A percentile compares a stretch with the other conserved stretches of the same genome.
These are phyloP conservation scores for Gaeumannomyces tritici DNA, from an alignment of 2,329 filamentous ascomycete genomes.

Conservation along the genomic window DNA sequence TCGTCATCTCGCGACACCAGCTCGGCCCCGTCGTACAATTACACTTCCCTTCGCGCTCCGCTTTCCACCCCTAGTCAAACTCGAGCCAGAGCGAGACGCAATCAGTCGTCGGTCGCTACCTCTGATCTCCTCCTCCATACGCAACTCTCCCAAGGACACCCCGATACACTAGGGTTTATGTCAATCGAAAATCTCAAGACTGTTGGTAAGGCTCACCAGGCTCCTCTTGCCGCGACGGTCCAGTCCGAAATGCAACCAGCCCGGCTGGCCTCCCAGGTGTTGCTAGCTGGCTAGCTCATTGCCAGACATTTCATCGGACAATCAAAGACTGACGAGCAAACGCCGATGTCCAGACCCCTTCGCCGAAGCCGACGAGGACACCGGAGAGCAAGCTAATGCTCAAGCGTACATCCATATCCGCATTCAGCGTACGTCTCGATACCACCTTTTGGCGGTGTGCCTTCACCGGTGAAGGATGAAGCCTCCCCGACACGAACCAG, in stretches of 20 bases:
- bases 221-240: no score
- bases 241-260: no score
- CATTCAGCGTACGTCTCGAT: constrained; percentile 79
- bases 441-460: no score
- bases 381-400: constrained; percentile 87
- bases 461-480: no score
- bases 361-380: constrained; percentile 99
- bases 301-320: not conserved
- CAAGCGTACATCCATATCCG: constrained; percentile 99
- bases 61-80: not conserved
- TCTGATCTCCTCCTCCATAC: not conserved
- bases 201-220: constrained; percentile 60
- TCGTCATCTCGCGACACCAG: not conserved
- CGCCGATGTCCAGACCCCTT: constrained; percentile 71
- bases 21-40: not conserved
- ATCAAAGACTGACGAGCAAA: constrained; percentile 16
- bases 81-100: constrained; percentile 4
- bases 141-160: constrained; percentile 1
- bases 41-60: not conserved
- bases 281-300: not conserved
- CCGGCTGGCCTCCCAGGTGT: not conserved
- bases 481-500: no score
- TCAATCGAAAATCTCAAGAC: constrained; percentile 98
- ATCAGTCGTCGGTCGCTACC: constrained; percentile 5
- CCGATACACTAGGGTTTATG: constrained; percentile 36